These are phyloP conservation scores for Pulveroboletus sp. DNA, from an alignment of 768 basidiomycete species.

Conservation along the genomic window DNA sequence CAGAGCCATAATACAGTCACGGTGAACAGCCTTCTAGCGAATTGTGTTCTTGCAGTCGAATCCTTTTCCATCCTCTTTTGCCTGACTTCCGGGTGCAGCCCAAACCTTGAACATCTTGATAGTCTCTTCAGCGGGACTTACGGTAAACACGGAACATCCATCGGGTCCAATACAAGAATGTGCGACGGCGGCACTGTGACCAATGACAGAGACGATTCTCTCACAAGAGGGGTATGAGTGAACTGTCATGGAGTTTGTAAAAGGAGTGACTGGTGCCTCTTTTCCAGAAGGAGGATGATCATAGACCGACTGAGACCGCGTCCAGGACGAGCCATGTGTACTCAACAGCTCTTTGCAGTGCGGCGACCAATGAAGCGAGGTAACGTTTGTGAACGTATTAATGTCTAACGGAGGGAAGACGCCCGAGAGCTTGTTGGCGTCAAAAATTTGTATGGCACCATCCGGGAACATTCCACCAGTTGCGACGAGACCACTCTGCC, in stretches of 20 bases:
- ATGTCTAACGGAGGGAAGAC: slow-evolving; percentile 48
- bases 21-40: slow-evolving; percentile 16
- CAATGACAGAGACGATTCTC: slow-evolving; percentile 51
- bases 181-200: slow-evolving; percentile 53
- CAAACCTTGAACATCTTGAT: slow-evolving; percentile 77
- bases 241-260: slow-evolving; percentile 45
- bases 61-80: slow-evolving; percentile 20
- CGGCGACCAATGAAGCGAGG: slow-evolving; percentile 65
- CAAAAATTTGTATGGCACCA: slow-evolving; percentile 55
- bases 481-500: slow-evolving; percentile 66
- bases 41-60: slow-evolving; percentile 23
- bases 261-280: slow-evolving; percentile 22
- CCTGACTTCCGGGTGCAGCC: slow-evolving; percentile 29
- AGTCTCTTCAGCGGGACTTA: slow-evolving; percentile 61
- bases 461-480: slow-evolving; percentile 66
- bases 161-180: slow-evolving; percentile 65
- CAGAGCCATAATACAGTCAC: slow-evolving; percentile 4
- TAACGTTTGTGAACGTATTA: slow-evolving; percentile 48
- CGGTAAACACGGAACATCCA: slow-evolving; percentile 61
- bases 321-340: slow-evolving; percentile 55
- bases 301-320: slow-evolving; percentile 16
- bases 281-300: slow-evolving; percentile 19
- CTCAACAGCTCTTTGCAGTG: slow-evolving; percentile 85
- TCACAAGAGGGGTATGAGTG: slow-evolving; percentile 53
- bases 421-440: slow-evolving; percentile 38